These are phyloP conservation scores for Chlamydomonas schloesseri DNA, from an alignment of 139 green algal species.

Conservation along the genomic window DNA sequence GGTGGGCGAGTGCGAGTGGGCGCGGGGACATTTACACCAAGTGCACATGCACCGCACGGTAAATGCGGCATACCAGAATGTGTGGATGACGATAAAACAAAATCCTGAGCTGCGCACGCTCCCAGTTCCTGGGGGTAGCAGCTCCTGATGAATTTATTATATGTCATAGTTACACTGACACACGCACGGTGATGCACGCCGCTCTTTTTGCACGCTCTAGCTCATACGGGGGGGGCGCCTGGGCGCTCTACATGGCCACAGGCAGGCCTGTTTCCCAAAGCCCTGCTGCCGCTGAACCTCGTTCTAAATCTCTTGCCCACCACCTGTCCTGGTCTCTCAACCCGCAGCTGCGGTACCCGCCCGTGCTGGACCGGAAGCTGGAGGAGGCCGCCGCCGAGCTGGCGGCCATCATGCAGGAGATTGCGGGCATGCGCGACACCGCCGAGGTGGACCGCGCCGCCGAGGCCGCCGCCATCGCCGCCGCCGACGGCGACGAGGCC, in stretches of 20 bases:
- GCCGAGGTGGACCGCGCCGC: slow-evolving; percentile 11
- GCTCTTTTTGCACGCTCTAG: too few species aligned
- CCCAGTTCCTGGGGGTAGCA: slow-evolving; percentile 42
- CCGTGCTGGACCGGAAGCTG: slow-evolving; percentile 83
- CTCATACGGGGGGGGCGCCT: too few species aligned
- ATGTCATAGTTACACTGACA: slow-evolving; percentile 55
- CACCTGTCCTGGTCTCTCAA: too few species aligned
- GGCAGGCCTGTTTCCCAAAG: too few species aligned
- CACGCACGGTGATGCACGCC: not conserved
- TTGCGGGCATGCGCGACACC: slow-evolving; percentile 60
- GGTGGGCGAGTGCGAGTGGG: too few species aligned
- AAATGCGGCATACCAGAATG: too few species aligned
- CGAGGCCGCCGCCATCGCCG: not conserved
- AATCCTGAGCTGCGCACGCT: slow-evolving; percentile 33
- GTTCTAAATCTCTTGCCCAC: too few species aligned
- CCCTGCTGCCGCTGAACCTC: too few species aligned
- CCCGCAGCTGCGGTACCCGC: slow-evolving; percentile 85
- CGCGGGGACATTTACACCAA: too few species aligned
- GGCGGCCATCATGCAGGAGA: slow-evolving; percentile 82
- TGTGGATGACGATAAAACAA: slow-evolving; percentile 32
- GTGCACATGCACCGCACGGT: too few species aligned
- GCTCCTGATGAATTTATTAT: slow-evolving; percentile 39
- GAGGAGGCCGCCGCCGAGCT: slow-evolving; percentile 82
- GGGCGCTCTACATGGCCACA: too few species aligned
- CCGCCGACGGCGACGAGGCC: not conserved